phyloP scores from a whole-genome alignment of 2,329 filamentous ascomycete genomes.

The Westerdykella sp. region DNA sequence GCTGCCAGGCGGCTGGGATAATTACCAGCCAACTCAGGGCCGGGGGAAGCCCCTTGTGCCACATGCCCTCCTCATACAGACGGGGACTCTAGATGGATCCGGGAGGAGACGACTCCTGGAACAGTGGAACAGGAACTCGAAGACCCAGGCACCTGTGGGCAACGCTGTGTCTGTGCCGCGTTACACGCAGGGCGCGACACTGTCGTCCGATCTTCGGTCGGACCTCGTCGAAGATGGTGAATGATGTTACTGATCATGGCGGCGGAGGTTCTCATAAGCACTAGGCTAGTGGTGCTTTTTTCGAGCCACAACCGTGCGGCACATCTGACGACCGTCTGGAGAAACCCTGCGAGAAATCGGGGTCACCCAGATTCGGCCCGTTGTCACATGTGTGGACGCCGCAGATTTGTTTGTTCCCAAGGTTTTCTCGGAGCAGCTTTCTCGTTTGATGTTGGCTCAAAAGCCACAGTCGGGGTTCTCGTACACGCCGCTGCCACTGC shows the following conservation, averaged over 20 bases:
- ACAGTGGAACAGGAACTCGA: too few relatives aligned
- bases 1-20: slow-evolving; percentile 14
- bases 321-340: slow-evolving; percentile 18
- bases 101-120: slow-evolving; percentile 8
- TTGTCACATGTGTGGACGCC: slow-evolving; percentile 19
- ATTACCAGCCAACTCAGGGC: slow-evolving; percentile 4
- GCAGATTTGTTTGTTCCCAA: background rate
- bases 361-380: too few relatives aligned
- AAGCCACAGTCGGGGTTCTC: slow-evolving; percentile 8
- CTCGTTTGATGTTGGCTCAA: slow-evolving; percentile 6
- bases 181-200: slow-evolving; percentile 7
- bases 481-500: slow-evolving; percentile 10
- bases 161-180: slow-evolving; percentile 3
- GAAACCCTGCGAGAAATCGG: slow-evolving; percentile 16
- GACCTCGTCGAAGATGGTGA: slow-evolving; percentile 4
- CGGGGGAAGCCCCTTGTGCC: slow-evolving; percentile 8
- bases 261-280: slow-evolving; percentile 20
- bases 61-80: slow-evolving; percentile 14
- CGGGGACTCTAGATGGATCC: slow-evolving; percentile 2
- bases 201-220: slow-evolving; percentile 3
- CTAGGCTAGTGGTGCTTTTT: slow-evolving; percentile 21
- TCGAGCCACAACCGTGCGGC: slow-evolving; percentile 26
- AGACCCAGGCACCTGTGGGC: background rate
- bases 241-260: slow-evolving; percentile 9
- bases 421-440: slow-evolving; percentile 1